Evolutionary conservation across 768 basidiomycete genomes (phyloP), one percentile per base, ranked within the genome.

Genomic region (Tylopilus sp.): DNA sequence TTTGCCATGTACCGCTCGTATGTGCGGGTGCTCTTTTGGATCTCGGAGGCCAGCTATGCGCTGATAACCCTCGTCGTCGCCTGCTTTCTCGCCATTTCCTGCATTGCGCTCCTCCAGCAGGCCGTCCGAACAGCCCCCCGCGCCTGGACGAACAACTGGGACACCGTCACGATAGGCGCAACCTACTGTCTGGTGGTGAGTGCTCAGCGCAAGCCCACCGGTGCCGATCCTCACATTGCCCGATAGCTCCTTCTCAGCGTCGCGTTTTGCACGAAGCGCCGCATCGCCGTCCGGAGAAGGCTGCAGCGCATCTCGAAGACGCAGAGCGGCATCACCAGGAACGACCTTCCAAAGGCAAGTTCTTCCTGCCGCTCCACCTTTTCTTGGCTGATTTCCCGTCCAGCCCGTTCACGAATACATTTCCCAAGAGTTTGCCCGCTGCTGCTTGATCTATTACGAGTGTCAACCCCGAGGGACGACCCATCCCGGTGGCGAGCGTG

Each of bases 391-490:
- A 60, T 28, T 34, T 45, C 19, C 36, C 33, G 21, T 29, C 33
- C 56, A 91, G 88, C 66, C 76, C 7, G 85, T 90, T 19, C 80
- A 83, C 59, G 75, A 78, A 50, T 87, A 85, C 58, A 79, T 91
- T 52, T 74, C 78, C 47, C 85, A 86, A 64, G 89, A 92, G 63
- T 89, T 85, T 66, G 77, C 83, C n/a, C 85, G 89, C 24, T 74
- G 83, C 19, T 89, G 86, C 68, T 72, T 89, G 36, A 77, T 90
- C 58, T 76, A 84, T 10, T 82, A 85, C 68, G 83, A 86, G 68
- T 84, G 85, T 28, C 76, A 84, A 56, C 89, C 89, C 21, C 82
- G 80, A 67, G 79, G 81, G 49, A 79, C 78, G 5, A 69, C 74
- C 60, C 87, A 86, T 59, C 80, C 82, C 38, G 89, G 89, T 13